Base-by-base conservation (phyloP, 2,329 filamentous ascomycete genomes). In the Amauroascus niger region DNA sequence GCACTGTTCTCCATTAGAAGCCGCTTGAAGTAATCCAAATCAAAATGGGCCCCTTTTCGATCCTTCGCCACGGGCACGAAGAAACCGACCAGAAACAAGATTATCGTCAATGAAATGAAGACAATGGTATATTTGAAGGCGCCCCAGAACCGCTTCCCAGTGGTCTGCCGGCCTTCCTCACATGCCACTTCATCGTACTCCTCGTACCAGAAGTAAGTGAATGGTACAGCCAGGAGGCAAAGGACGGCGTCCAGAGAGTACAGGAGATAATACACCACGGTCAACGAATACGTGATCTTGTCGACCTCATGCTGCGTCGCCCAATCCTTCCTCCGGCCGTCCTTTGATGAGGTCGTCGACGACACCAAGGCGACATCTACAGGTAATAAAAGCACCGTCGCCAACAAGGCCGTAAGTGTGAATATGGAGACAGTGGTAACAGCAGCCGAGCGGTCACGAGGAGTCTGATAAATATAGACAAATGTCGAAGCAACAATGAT, bases 201-300 rank as follows among this genome's bases (percentile, higher is more conserved):
- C 69, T 98, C 93, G 65, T 95, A 93, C 82, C 86, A 96, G 69
- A 98, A 98, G 74, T 98, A 98, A 46, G 90, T 86, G 66, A 98
- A 98, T 0, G 93, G 93, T 18, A 97, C 86, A 43, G 95, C 80
- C 16, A 97, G 69, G 44, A 98, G 76, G 65, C 93, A 98, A 9
- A 98, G 80, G 5, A 96, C 68, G 0, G 89, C 87, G 69, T 98
- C 93, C 60, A 96, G 75, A 62, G 87, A 93, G 74, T 97, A 98
- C 0, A 98, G 78, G 0, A 83, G 78, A 70, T 97, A 97, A 73
- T 98, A 98, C 54, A 95, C 86, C 55, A 94, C 79, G 67, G 87
- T 87, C 59, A 98, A 77, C 0, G 87, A 88, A 58, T 82, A 77
- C 14, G 91, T 76, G 53, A 97, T 95, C 58, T 80, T 79, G 58